These are phyloP conservation scores for Cotoneaster glaucophyllus DNA, from an alignment of 306 rosid genomes.

Conservation along the genomic window DNA sequence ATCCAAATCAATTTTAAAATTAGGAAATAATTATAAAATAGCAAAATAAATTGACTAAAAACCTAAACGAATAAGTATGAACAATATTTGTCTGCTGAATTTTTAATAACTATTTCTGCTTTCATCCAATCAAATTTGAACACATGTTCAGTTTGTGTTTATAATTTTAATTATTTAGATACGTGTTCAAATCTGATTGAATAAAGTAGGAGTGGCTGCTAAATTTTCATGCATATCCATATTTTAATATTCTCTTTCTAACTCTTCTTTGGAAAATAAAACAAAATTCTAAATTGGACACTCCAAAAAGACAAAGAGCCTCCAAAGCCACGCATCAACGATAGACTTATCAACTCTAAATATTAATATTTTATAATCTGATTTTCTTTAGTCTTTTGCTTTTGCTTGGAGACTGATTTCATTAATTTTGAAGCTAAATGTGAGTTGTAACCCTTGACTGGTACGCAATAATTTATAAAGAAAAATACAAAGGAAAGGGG, in stretches of 20 bases:
- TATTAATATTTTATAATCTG: too few species aligned
- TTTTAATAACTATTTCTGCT: rapidly evolving
- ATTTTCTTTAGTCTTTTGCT: too few species aligned
- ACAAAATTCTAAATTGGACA: not conserved
- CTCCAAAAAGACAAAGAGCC: not conserved
- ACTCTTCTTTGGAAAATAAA: not conserved
- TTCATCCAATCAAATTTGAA: too few species aligned
- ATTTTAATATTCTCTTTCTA: not conserved
- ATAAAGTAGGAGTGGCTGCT: rapidly evolving
- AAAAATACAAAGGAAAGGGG: too few species aligned
- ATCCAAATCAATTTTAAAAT: not conserved
- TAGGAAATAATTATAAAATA: not conserved
- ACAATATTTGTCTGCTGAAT: too few species aligned
- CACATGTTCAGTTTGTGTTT: too few species aligned
- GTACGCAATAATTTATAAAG: too few species aligned
- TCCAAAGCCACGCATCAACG: not conserved
- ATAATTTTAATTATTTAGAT: too few species aligned
- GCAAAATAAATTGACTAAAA: not conserved
- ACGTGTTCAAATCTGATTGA: rapidly evolving
- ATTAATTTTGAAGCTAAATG: too few species aligned
- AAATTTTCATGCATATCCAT: not conserved
- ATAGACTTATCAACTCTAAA: not conserved
- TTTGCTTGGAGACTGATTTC: too few species aligned
- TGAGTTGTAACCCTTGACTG: too few species aligned
- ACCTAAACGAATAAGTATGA: not conserved